Evolutionary conservation across 1,284 basidiomycete species (phyloP), one percentile per base, ranked within the genome.

Genomic region (Leccinum variabile): DNA sequence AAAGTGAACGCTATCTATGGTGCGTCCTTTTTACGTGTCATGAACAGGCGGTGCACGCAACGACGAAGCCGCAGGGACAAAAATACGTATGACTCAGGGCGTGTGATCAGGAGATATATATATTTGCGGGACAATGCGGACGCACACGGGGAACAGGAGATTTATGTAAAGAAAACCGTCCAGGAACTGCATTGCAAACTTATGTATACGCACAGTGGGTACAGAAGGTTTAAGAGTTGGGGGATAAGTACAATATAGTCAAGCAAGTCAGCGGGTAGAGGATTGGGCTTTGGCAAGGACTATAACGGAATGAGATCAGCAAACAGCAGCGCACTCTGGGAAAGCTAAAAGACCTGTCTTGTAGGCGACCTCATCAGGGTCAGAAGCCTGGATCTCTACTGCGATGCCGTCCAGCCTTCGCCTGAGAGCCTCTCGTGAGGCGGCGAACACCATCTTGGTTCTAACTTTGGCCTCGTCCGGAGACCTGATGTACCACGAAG

Each of bases 391-490:
- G 68, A 98, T 86, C 77, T 98, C 94, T 67, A 82, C 64, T 0
- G 84, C 81, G 68, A 95, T 83, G 54, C 93, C 93, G 18, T 84
- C 81, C 66, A 97, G 83, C 54, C 83, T 75, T 66, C 84, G 86
- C 74, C 88, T 87, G 63, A 99, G 79, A 11, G 90, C 92, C 52
- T 96, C 93, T 78, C 91, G 94, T 67, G 97, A 98, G 28, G 95
- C 91, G 50, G 97, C 92, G 78, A 87, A 94, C 70, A 98, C 74
- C 96, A 99, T 98, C 91, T 97, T 98, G 74, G 86, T 80, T 81
- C 91, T 96, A 79, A 97, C 84, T 81, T 88, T 92, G 59, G 95
- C 88, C 50, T 81, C 80, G 74, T 97, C 95, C 65, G 97, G 97
- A 28, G 90, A 86, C 95, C 95, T 97, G 70, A 49, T 57, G 57